phyloP scores from a whole-genome alignment of 2,329 filamentous ascomycete species.

The Lithohypha guttulata region DNA sequence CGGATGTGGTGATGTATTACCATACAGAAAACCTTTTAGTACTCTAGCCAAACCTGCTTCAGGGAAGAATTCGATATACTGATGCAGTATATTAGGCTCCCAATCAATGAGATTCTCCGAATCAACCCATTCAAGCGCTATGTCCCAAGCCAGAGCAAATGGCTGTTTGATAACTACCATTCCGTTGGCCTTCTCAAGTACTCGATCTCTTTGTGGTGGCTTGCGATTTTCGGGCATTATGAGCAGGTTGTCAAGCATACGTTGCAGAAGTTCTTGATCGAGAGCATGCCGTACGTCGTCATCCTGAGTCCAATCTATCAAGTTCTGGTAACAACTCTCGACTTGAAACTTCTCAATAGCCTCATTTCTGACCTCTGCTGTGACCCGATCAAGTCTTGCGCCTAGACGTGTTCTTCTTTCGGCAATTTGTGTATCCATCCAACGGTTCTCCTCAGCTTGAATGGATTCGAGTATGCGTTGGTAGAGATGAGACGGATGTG shows the following conservation, averaged over 20 bases:
- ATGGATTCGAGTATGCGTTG: constrained; percentile 71
- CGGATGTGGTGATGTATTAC: constrained; percentile 74
- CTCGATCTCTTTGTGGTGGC: constrained; percentile 55
- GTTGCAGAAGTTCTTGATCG: constrained; percentile 78
- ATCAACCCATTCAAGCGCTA: constrained; percentile 83
- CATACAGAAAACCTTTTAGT: constrained; percentile 69
- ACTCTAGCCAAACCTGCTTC: constrained; percentile 73
- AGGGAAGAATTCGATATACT: constrained; percentile 76
- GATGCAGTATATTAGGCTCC: constrained; percentile 65
- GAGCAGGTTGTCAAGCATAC: constrained; percentile 67
- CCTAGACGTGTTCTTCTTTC: constrained; percentile 81
- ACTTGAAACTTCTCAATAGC: constrained; percentile 65
- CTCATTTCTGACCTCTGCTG: constrained; percentile 75
- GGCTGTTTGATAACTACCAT: constrained; percentile 96
- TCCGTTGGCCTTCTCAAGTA: constrained; percentile 67
- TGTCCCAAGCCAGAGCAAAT: constrained; percentile 80
- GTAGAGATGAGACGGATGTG: constrained; percentile 69
- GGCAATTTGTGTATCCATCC: constrained; percentile 79
- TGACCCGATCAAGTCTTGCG: constrained; percentile 72
- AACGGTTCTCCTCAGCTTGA: constrained; percentile 76
- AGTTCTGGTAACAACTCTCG: constrained; percentile 66
- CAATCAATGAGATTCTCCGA: constrained; percentile 61
- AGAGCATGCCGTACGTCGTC: constrained; percentile 74
- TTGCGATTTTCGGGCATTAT: constrained; percentile 61
- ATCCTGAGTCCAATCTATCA: constrained; percentile 84